Percentiles rank a stretch among this genome's conserved stretches.
These are phyloP conservation scores for Pseudogymnoascus destructans DNA, from an alignment of 2,329 filamentous ascomycete species.

Conservation along the genomic window DNA sequence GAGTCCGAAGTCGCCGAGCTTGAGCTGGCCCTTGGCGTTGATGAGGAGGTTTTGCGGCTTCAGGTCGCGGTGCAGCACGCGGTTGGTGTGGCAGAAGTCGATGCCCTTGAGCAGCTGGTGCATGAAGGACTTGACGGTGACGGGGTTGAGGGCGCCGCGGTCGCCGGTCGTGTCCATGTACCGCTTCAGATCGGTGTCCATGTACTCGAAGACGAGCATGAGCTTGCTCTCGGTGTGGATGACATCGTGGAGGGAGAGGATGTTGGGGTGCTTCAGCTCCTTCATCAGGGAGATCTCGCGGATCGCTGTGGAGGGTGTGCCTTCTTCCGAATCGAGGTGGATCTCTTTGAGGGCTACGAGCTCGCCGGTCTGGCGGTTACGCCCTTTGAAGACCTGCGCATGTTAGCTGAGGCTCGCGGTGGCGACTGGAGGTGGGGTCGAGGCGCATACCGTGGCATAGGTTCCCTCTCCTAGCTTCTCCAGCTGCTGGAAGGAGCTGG, in stretches of 20 bases:
- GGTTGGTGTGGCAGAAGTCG: conserved; percentile 94
- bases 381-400: conserved; percentile 85
- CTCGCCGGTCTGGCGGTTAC: conserved; percentile 92
- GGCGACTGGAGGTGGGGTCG: background rate
- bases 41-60: conserved; percentile 96
- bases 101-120: conserved; percentile 92
- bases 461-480: conserved; percentile 98
- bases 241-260: conserved; percentile 92
- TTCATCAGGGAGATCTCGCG: conserved; percentile 99
- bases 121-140: conserved; percentile 98
- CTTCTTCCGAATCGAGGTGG: conserved; percentile 95
- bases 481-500: conserved; percentile 96
- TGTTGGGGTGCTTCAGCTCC: conserved; percentile 97
- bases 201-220: conserved; percentile 98
- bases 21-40: conserved; percentile 79
- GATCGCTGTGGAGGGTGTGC: conserved; percentile 92
- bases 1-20: conserved; percentile 88
- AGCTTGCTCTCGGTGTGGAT: conserved; percentile 99
- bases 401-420: conserved; percentile 18
- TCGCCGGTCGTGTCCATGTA: conserved; percentile 96
- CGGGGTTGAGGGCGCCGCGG: conserved; percentile 73
- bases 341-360: conserved; percentile 97
- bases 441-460: conserved; percentile 68
- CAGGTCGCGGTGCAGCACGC: conserved; percentile 86
- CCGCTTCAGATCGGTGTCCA: conserved; percentile 97